These are phyloP conservation scores for Saccharomyces hybrid DNA, from an alignment of 1,139 yeast genomes.

Conservation along the genomic window DNA sequence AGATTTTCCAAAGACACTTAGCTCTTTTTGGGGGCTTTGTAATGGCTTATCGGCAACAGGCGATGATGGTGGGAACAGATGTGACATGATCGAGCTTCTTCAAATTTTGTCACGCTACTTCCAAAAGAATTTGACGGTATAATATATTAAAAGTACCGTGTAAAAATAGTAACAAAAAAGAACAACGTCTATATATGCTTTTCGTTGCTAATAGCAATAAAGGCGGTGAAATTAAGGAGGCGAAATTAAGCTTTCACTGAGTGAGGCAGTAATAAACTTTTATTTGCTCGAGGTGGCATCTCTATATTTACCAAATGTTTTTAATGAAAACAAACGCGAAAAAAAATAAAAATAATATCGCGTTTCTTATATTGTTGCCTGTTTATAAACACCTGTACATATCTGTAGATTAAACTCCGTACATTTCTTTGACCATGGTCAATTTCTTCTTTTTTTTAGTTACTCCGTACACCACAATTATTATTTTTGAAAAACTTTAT, in stretches of 20 bases:
- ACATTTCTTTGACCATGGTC: background rate
- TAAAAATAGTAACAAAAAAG: background rate
- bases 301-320: background rate
- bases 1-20: background rate
- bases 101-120: no score
- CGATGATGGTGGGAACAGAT: constrained; percentile 8
- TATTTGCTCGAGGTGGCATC: no score
- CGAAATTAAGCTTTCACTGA: background rate
- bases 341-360: background rate
- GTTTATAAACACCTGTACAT: background rate
- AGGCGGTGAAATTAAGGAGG: background rate
- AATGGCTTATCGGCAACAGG: constrained; percentile 2
- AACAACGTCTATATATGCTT: background rate
- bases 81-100: background rate
- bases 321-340: background rate
- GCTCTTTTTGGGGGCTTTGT: background rate
- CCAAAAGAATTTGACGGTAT: no score
- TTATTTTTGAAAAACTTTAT: background rate
- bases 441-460: background rate
- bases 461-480: background rate
- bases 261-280: background rate
- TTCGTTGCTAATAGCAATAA: background rate
- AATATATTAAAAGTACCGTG: no score
- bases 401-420: background rate
- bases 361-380: background rate